Evolutionary conservation across 2,329 filamentous ascomycete genomes (phyloP).

Genomic region (Trichoderma asperellum): DNA sequence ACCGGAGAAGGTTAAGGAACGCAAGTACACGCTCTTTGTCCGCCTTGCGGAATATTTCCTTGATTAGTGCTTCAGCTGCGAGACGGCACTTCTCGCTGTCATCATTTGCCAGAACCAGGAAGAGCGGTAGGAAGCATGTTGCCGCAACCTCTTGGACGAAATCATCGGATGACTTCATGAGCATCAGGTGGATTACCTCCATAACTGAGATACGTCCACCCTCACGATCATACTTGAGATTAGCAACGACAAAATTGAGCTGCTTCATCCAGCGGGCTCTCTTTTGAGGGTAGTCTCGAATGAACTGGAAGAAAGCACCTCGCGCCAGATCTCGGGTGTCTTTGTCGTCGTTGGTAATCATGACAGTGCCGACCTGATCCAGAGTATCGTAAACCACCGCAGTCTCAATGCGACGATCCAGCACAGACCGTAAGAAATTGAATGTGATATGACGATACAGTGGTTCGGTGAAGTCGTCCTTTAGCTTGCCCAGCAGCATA

Average conservation of each 20-base stretch:
- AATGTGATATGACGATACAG: constrained; percentile 92
- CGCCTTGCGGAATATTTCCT: constrained; percentile 77
- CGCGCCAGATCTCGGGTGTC: constrained; percentile 85
- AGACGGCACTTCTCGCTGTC: constrained; percentile 83
- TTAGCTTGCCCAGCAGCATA: constrained; percentile 77
- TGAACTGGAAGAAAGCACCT: constrained; percentile 89
- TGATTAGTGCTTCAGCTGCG: constrained; percentile 78
- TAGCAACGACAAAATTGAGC: constrained; percentile 83
- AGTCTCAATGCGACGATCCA: constrained; percentile 83
- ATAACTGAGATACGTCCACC: constrained; percentile 90
- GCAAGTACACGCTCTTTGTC: constrained; percentile 71
- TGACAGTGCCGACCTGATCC: constrained; percentile 85
- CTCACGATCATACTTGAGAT: constrained; percentile 86
- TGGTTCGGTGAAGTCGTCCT: constrained; percentile 89
- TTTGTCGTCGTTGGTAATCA: constrained; percentile 94
- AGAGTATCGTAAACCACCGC: constrained; percentile 88
- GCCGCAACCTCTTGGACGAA: constrained; percentile 80
- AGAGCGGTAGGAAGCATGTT: constrained; percentile 82
- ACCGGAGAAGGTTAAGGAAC: constrained; percentile 71
- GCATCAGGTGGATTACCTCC: constrained; percentile 84
- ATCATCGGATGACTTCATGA: constrained; percentile 81
- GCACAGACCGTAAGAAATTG: constrained; percentile 86
- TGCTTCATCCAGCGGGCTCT: constrained; percentile 89
- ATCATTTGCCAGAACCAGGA: constrained; percentile 86
- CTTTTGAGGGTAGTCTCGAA: constrained; percentile 92